Conservation (phyloP, 495 filamentous ascomycete genomes). For the Daldinia decipiens region DNA sequence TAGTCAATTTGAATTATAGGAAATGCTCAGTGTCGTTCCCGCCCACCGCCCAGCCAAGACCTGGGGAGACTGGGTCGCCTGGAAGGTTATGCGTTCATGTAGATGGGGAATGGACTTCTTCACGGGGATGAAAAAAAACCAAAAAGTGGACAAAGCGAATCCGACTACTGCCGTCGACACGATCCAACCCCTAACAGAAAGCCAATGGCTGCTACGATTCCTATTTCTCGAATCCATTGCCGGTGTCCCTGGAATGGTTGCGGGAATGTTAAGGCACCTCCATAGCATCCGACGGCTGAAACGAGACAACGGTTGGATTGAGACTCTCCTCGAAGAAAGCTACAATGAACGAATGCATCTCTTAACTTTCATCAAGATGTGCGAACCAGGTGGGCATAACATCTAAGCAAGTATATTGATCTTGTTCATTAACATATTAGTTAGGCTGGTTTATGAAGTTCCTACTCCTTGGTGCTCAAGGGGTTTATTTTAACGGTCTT, state of each 20-base stretch:
- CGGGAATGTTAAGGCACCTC: constrained; percentile 90
- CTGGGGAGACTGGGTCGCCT: constrained; percentile 56
- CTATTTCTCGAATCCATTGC: constrained; percentile 96
- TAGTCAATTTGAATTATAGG: constrained; percentile 29
- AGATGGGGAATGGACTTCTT: constrained; percentile 60
- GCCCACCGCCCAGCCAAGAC: constrained; percentile 53
- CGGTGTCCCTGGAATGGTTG: constrained; percentile 96
- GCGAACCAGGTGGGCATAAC: constrained; percentile 69
- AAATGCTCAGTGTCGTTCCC: constrained; percentile 56
- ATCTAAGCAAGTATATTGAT: constrained; percentile 63
- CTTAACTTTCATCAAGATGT: constrained; percentile 92
- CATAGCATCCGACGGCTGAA: constrained; percentile 83
- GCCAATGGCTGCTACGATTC: constrained; percentile 75
- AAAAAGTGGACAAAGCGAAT: constrained; percentile 58
- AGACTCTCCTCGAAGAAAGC: constrained; percentile 91
- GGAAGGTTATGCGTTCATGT: constrained; percentile 54
- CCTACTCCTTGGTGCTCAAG: constrained; percentile 82
- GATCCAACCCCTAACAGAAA: constrained; percentile 58
- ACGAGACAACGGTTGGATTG: constrained; percentile 98
- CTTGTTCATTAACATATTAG: constrained; percentile 65
- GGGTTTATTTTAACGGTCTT: constrained; percentile 93
- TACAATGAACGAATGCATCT: constrained; percentile 98
- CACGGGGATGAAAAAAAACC: constrained; percentile 56
- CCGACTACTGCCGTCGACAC: constrained; percentile 57
- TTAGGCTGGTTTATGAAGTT: constrained; percentile 81